A percentile compares a stretch with the other conserved stretches of the same genome.
Conservation (phyloP, 78 protist species). For the Trichosphaerium sp. region DNA sequence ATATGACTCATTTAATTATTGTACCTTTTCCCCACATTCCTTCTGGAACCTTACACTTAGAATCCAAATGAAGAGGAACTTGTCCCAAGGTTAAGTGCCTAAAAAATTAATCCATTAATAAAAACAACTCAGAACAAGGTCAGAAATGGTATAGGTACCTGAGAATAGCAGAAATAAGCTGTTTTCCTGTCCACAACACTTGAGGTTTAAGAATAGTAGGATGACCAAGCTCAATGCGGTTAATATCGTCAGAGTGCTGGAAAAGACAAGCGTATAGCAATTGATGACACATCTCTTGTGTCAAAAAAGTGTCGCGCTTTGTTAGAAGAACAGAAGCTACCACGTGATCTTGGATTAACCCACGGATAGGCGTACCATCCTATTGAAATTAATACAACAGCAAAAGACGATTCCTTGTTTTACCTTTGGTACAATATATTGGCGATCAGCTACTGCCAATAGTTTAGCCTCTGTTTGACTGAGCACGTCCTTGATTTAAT, state of each 20-base stretch:
- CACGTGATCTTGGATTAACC: constrained; percentile 99
- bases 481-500: constrained; percentile 21
- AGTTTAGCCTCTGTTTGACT: constrained; percentile 75
- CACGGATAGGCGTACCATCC: constrained; percentile 94
- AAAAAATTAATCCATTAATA: not conserved
- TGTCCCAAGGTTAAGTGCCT: constrained; percentile 46
- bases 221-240: constrained; percentile 35
- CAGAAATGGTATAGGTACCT: not conserved
- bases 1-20: too few species aligned
- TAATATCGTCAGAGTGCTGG: constrained; percentile 17
- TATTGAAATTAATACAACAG: too few species aligned
- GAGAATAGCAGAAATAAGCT: constrained; percentile 42
- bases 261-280: constrained; percentile 40
- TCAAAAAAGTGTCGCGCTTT: constrained; percentile 74
- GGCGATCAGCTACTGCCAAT: constrained; percentile 70
- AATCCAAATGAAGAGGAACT: constrained; percentile 26
- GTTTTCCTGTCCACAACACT: constrained; percentile 93
- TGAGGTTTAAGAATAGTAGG: constrained; percentile 83
- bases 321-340: constrained; percentile 85
- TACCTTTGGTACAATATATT: constrained; percentile 80
- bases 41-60: constrained; percentile 46
- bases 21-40: constrained; percentile 73
- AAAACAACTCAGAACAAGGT: not conserved
- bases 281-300: constrained; percentile 24
- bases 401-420: too few species aligned